phyloP scores from a whole-genome alignment of 148 eudicot genomes.

The Rhododendron simsii region DNA sequence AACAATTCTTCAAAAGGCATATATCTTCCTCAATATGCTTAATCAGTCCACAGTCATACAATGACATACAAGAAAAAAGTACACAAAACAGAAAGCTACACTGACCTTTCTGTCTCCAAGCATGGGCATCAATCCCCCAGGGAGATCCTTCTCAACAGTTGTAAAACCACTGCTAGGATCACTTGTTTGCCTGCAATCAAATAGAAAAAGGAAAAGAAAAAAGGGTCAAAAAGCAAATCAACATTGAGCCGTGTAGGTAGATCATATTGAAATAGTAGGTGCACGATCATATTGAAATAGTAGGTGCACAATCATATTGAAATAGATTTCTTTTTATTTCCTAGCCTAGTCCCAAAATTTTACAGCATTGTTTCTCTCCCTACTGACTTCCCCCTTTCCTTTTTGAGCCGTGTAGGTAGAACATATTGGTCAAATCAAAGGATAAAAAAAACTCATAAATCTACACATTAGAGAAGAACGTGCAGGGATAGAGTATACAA shows the following conservation, averaged over 20 bases:
- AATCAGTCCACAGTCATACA: background rate
- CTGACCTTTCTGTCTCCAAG: constrained; percentile 93
- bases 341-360: too few species aligned
- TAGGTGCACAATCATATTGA: too few species aligned
- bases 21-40: background rate
- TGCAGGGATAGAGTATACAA: background rate
- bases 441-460: background rate
- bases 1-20: background rate
- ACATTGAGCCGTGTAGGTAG: too few species aligned
- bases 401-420: too few species aligned
- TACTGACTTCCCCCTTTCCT: too few species aligned
- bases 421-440: background rate
- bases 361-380: too few species aligned
- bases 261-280: too few species aligned
- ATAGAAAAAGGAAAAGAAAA: background rate
- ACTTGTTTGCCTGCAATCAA: constrained; percentile 72
- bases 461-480: background rate
- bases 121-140: constrained; percentile 94
- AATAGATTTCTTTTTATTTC: too few species aligned
- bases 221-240: background rate
- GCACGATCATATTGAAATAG: too few species aligned
- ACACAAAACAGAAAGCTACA: background rate
- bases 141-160: constrained; percentile 82
- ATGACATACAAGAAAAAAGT: background rate
- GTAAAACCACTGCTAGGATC: constrained; percentile 94